phyloP scores from a whole-genome alignment of 257 asterid genomes.

The Fraxinus americana region DNA sequence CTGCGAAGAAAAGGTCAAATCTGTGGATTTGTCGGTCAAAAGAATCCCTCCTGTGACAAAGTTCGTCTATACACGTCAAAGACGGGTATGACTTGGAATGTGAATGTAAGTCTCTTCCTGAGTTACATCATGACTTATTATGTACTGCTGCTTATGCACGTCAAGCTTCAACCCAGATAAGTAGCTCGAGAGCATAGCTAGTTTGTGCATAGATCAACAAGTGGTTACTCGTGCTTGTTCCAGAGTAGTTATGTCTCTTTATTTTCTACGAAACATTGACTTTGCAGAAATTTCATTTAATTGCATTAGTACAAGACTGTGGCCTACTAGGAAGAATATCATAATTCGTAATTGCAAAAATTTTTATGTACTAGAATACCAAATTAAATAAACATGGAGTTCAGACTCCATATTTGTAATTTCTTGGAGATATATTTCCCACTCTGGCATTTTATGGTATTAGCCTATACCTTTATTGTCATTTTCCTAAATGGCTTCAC shows the following conservation, averaged over 20 bases:
- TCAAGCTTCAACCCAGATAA: background rate
- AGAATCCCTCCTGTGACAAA: conserved; percentile 45
- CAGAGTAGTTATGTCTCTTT: background rate
- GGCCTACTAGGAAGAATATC: background rate
- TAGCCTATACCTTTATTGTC: background rate
- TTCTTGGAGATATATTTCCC: background rate
- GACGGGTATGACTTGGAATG: conserved; percentile 42
- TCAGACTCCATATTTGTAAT: background rate
- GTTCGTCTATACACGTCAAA: conserved; percentile 55
- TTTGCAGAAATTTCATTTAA: background rate
- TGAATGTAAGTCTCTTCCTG: background rate
- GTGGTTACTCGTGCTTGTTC: background rate
- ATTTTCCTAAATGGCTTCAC: background rate
- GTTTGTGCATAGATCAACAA: background rate
- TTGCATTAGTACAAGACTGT: background rate
- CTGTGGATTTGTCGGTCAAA: conserved; percentile 43
- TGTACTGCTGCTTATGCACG: background rate
- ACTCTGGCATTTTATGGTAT: background rate
- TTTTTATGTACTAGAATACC: background rate
- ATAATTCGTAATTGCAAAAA: no score
- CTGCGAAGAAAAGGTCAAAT: conserved; percentile 30
- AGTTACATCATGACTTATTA: background rate
- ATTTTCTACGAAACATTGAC: background rate
- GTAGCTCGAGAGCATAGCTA: background rate
- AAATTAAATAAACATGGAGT: background rate